Evolutionary conservation across 2,329 filamentous ascomycete species (phyloP), one percentile per base, ranked within the genome.

Genomic region (Furcasterigmium furcatum): DNA sequence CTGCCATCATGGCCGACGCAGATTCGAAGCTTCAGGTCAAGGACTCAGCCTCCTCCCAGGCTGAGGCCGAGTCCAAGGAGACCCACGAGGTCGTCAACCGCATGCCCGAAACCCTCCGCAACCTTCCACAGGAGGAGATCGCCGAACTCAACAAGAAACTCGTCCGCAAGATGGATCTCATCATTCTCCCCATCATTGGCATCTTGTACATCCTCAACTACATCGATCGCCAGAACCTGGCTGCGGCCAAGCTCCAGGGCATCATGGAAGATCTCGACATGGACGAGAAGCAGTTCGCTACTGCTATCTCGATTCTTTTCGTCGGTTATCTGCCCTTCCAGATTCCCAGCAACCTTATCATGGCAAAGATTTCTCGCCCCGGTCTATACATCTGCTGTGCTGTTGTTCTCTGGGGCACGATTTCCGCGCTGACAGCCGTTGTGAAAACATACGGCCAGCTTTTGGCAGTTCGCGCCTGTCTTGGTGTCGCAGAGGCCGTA

Each of bases 281-380:
- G 9, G 57, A 59, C 2, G 64, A 65, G 4, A 9, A 18, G 12
- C 57, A 74, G 46, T 74, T 72, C 47, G 63, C 64, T 44, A 57
- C 60, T 9, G 52, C 59, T 7, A 48, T 66, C 9, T 63, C 57
- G 6, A 54, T 67, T 16, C 57, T 63, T 1, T 67, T 66, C 38
- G 54, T 66, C 7, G 63, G 65, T 13, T 67, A 65, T 44, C 64
- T 65, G 34, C 39, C 40, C 53, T 66, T 32, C 4, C 30, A 38
- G 53, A 66, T 79, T 3, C 71, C 71, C 2, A 72, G 66, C 45
- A 75, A 75, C 50, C 62, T 74, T 52, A 60, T 73, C 38, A 60
- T 74, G 12, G 68, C 64, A 24, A 69, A 68, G 49, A 59, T 73
- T 10, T 36, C 34, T 20, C 64, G 66, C 3, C 72, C 73, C 10